Evolutionary conservation across 2,329 filamentous ascomycete genomes (phyloP).

Genomic region (Aureobasidium namibiae): DNA sequence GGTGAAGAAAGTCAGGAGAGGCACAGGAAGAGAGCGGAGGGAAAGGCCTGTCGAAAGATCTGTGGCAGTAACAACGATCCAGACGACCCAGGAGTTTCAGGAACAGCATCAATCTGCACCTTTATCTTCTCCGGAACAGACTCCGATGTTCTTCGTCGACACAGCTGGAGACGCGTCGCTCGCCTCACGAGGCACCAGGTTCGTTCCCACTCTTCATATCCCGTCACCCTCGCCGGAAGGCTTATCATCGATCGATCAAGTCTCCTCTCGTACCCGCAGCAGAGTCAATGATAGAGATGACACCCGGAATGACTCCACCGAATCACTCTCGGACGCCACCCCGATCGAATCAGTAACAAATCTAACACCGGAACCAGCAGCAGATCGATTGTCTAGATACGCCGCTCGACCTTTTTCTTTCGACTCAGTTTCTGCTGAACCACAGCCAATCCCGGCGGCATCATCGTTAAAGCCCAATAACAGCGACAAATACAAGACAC

Average conservation of each 20-base stretch:
- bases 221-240: not conserved
- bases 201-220: not conserved
- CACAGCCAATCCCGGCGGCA: not conserved
- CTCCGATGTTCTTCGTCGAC: not conserved
- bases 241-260: not conserved
- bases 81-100: too few relatives aligned
- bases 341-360: not conserved
- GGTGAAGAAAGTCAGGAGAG: not conserved
- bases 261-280: not conserved
- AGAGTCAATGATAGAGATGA: not conserved
- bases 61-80: too few relatives aligned
- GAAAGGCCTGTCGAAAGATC: too few relatives aligned
- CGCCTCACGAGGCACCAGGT: not conserved
- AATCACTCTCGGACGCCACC: too few relatives aligned
- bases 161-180: not conserved
- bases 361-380: too few relatives aligned
- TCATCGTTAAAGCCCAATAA: not conserved
- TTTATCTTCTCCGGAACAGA: too few relatives aligned
- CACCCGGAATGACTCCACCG: not conserved
- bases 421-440: not conserved
- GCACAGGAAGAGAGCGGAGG: too few relatives aligned
- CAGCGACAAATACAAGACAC: not conserved
- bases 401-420: not conserved
- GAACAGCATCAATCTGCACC: not conserved
- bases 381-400: not conserved